Evolutionary conservation across 2,329 filamentous ascomycete species (phyloP), one percentile per base, ranked within the genome.

Genomic region (Beauveria varroae): DNA sequence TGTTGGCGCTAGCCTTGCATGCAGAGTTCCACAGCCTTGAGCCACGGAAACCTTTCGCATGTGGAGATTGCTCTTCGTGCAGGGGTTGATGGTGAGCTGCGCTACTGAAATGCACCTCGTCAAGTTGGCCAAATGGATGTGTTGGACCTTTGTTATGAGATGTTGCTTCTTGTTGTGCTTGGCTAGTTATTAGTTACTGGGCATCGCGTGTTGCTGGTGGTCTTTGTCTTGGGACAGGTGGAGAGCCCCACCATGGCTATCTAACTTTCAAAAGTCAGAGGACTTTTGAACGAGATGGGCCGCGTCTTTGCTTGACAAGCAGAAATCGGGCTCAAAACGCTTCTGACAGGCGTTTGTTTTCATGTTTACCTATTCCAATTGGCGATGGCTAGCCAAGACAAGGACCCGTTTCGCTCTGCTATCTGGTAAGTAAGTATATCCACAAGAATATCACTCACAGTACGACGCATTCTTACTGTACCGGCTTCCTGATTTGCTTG

Each of bases 101-200:
- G 41, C 57, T 60, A 60, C 40, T 46, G 14, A 41, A 52, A 52
- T 60, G 57, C 57, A 60, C 46, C 57, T 60, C 26, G 57, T 53
- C 49, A 60, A 53, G 49, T 46, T 60, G 57, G 49, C 28, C 43
- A 53, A 37, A 47, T 34, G 26, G 18, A 16, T 14, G 57, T 26
- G 54, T 28, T 5, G 20, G 52, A 10, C 26, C 9, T 37, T 40
- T 30, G 57, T 37, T 46, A 16, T 37, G 5, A 22, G 20, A 28
- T 16, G 12, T 44, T 37, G 16, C 16, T 58, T 59, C 37, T 52
- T 44, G 47, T 37, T 59, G 18, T 52, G 44, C 47, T 54, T 7
- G 41, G 50, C 50, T 60, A 46, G 26, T 14, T 22, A 6, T 37
- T 26, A 14, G n/a, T 34, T 22, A 37, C 6, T 12, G 16, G 20